A percentile compares a stretch with the other conserved stretches of the same genome.
Evolutionary conservation across 2,329 filamentous ascomycete species (phyloP).

Genomic region (Penicillium sp.): DNA sequence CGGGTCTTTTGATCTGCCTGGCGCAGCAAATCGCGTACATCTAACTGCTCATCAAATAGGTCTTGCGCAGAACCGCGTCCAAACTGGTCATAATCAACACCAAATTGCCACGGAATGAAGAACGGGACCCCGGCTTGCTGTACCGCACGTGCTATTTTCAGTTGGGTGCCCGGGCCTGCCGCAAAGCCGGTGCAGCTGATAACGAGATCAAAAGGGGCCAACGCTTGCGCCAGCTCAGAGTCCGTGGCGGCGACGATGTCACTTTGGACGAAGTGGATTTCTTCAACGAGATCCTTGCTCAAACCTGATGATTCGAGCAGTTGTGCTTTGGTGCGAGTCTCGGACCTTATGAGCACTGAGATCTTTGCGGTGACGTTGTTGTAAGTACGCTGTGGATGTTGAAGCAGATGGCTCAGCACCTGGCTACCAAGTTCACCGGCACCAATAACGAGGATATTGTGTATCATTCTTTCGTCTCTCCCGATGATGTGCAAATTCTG

Average conservation of each 20-base stretch:
- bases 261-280: neutral
- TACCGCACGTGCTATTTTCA: constrained; percentile 55
- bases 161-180: constrained; percentile 52
- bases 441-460: too few species aligned
- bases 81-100: constrained; percentile 66
- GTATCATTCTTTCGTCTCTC: too few species aligned
- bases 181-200: constrained; percentile 62
- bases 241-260: neutral
- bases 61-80: constrained; percentile 58
- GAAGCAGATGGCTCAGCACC: too few species aligned
- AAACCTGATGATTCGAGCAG: too few species aligned
- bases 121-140: constrained; percentile 48
- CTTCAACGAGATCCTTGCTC: too few species aligned
- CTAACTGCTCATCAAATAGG: constrained; percentile 65
- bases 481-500: too few species aligned
- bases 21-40: constrained; percentile 53
- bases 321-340: too few species aligned
- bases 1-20: constrained; percentile 41
- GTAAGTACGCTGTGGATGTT: too few species aligned
- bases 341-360: too few species aligned
- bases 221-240: neutral
- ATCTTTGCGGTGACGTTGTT: too few species aligned
- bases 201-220: constrained; percentile 29
- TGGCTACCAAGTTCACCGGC: too few species aligned
- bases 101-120: constrained; percentile 71